Conservation (phyloP, 768 basidiomycete species). For the Suillus cothurnatus region DNA sequence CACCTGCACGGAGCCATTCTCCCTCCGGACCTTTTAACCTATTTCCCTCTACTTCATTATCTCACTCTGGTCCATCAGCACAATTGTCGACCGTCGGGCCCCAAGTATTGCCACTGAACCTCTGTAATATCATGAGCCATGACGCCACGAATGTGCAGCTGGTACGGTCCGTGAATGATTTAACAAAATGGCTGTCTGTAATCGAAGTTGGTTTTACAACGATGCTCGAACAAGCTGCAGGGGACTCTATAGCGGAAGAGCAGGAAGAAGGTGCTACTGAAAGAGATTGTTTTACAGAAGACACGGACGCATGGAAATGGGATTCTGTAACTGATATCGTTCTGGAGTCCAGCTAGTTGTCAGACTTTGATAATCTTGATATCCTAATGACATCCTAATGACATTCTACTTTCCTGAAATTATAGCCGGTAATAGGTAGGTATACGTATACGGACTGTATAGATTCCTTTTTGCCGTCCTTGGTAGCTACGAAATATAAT, state of each 20-base stretch:
- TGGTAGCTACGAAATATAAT: conserved; percentile 46
- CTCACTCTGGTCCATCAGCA: conserved; percentile 36
- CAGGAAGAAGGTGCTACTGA: conserved; percentile 46
- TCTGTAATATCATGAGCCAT: conserved; percentile 51
- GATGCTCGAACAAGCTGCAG: conserved; percentile 57
- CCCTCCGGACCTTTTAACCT: conserved; percentile 29
- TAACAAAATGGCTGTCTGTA: conserved; percentile 73
- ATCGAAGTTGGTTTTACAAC: conserved; percentile 72
- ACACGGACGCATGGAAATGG: conserved; percentile 14
- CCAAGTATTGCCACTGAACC: conserved; percentile 68
- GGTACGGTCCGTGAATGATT: conserved; percentile 69
- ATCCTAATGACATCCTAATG: neutral
- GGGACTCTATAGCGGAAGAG: conserved; percentile 66
- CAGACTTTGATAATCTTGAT: neutral
- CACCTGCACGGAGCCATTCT: conserved; percentile 35
- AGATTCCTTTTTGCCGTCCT: conserved; percentile 9
- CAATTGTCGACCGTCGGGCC: conserved; percentile 41
- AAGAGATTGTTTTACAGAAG: conserved; percentile 15
- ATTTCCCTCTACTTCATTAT: conserved; percentile 33
- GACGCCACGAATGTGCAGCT: conserved; percentile 71
- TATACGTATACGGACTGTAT: conserved; percentile 13
- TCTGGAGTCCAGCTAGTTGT: conserved; percentile 6
- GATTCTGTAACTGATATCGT: conserved; percentile 21
- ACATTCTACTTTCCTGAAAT: conserved; percentile 10
- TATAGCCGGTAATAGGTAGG: conserved; percentile 21